Conservation (phyloP, 768 basidiomycete species). For the Suillus subluteus region DNA sequence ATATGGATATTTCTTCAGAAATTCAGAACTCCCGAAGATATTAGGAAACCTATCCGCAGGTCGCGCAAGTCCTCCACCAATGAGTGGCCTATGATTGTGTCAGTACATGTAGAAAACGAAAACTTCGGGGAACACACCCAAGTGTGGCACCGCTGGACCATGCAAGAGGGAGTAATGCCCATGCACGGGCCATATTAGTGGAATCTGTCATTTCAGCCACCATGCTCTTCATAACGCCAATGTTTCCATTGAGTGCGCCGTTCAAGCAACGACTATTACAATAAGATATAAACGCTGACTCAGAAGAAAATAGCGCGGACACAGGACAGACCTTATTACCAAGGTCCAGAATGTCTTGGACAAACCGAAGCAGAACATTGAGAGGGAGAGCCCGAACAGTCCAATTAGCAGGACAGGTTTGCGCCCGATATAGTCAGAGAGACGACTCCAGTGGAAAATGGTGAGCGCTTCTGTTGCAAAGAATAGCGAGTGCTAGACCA, state of each 20-base stretch:
- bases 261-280: constrained; percentile 44
- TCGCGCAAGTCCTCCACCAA: constrained; percentile 66
- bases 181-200: constrained; percentile 43
- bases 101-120: constrained; percentile 6
- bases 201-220: constrained; percentile 44
- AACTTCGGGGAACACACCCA: constrained; percentile 37
- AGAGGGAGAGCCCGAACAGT: constrained; percentile 46
- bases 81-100: constrained; percentile 52
- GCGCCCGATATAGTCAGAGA: constrained; percentile 54
- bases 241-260: constrained; percentile 60
- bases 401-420: constrained; percentile 51
- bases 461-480: constrained; percentile 53
- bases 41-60: constrained; percentile 69
- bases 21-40: constrained; percentile 55
- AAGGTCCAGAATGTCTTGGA: constrained; percentile 50
- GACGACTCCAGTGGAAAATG: constrained; percentile 51
- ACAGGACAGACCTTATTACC: constrained; percentile 40
- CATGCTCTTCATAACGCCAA: constrained; percentile 53
- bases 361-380: constrained; percentile 53
- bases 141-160: constrained; percentile 47
- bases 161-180: constrained; percentile 58
- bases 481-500: constrained; percentile 48
- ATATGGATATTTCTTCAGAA: constrained; percentile 72
- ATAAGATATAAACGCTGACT: background rate
- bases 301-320: background rate